Base-by-base conservation (phyloP, 2,329 filamentous ascomycete genomes). In the Microcyclosporella mali region DNA sequence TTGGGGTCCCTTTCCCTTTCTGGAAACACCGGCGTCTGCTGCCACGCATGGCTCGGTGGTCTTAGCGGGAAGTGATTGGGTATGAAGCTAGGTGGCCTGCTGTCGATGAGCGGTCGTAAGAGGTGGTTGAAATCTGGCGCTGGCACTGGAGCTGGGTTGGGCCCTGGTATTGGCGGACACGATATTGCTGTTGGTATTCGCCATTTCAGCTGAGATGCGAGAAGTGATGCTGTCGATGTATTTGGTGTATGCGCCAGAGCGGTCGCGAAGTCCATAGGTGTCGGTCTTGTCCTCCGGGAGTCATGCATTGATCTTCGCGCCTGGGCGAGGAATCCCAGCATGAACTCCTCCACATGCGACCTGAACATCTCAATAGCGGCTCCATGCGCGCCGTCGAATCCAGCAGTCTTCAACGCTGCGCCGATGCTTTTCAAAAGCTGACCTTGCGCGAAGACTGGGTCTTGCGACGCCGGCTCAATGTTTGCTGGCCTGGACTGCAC, bases 41-140 rank as follows among this genome's bases (percentile, higher is more conserved):
- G 74, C 65, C 79, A 84, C 1, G 81, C 81, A 59, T 84, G 80
- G 56, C 72, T 75, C 37, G 78, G 78, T 6, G 81, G 81, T 31
- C 82, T 74, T 16, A 71, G 64, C 2, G 81, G 81, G 46, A 84
- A 78, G 47, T 82, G 75, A 37, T 66, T 64, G 1, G 79, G 78
- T 44, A 82, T 76, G 57, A 79, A 79, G 14, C 64, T 57, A 37
- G 66, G 69, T 34, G 67, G 66, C 33, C 70, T 67, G 41, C 67
- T 70, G 17, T 70, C 73, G 11, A 80, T 60, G 17, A 71, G 67
- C 2, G 72, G 66, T 11, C 74, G 74, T 2, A 82, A 66, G 29
- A 79, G 68, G 6, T 69, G 64, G 27, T 69, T 66, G 35, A 71
- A 64, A 46, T 70, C 60, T 11, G 68, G 63, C 7, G 68, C 65